A percentile compares a stretch with the other conserved stretches of the same genome.
Conservation (phyloP, 768 basidiomycete genomes). For the Tulasnella sp. region DNA sequence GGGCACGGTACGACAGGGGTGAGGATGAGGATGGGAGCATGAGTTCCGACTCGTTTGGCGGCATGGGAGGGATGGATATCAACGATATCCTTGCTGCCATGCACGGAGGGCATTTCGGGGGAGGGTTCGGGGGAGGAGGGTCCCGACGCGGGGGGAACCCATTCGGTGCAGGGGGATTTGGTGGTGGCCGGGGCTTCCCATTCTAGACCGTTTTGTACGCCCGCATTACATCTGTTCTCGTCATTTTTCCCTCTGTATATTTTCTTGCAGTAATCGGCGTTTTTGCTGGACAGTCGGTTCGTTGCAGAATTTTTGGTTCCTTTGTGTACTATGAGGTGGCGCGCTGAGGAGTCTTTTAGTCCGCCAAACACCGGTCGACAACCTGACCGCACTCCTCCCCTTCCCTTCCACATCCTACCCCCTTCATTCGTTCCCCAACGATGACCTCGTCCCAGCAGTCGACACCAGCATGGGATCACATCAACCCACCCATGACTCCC, state of each 20-base stretch:
- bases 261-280: conserved; percentile 6
- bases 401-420: neutral
- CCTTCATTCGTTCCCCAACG: neutral
- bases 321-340: neutral
- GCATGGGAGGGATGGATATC: conserved; percentile 36
- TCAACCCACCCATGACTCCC: conserved; percentile 27
- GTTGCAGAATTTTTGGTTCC: neutral
- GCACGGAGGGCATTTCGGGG: conserved; percentile 31
- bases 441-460: conserved; percentile 6
- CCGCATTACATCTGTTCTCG: neutral
- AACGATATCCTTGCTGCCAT: conserved; percentile 34
- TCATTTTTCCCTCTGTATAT: neutral
- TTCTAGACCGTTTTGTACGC: conserved; percentile 16
- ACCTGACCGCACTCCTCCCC: neutral
- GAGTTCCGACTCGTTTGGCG: conserved; percentile 31
- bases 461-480: conserved; percentile 19
- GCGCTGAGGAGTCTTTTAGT: conserved; percentile 6
- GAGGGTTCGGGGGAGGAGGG: conserved; percentile 34
- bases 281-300: neutral
- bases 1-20: conserved; percentile 78
- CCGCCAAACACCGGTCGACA: conserved; percentile 5
- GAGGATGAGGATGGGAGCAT: conserved; percentile 73
- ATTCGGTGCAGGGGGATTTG: neutral
- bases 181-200: conserved; percentile 23
- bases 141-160: conserved; percentile 27